Evolutionary conservation across 1,139 yeast species (phyloP).

Genomic region (Lodderomyces parapsilosis): DNA sequence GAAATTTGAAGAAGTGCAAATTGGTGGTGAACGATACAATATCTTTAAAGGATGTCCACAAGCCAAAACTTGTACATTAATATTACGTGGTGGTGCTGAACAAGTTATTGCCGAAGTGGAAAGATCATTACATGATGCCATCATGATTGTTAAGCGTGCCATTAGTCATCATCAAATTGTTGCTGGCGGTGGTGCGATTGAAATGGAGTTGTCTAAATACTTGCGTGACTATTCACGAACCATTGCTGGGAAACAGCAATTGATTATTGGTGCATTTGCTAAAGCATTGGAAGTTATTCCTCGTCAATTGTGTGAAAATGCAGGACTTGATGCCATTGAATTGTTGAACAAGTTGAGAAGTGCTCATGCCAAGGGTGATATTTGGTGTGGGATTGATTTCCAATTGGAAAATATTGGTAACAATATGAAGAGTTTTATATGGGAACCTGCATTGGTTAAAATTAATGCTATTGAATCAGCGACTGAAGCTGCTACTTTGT

Average conservation of each 20-base stretch:
- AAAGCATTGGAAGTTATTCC: slow-evolving; percentile 95
- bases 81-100: slow-evolving; percentile 96
- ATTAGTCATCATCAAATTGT: slow-evolving; percentile 83
- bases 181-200: slow-evolving; percentile 99
- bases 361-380: slow-evolving; percentile 91
- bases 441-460: slow-evolving; percentile 98
- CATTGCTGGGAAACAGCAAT: slow-evolving; percentile 94
- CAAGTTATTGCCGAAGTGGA: slow-evolving; percentile 99
- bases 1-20: slow-evolving; percentile 85
- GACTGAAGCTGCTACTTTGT: slow-evolving; percentile 94
- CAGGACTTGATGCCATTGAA: slow-evolving; percentile 96
- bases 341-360: slow-evolving; percentile 85
- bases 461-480: slow-evolving; percentile 93
- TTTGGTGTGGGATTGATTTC: slow-evolving; percentile 91
- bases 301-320: slow-evolving; percentile 95
- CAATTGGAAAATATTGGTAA: slow-evolving; percentile 79
- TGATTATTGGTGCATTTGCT: slow-evolving; percentile 88
- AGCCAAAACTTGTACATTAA: slow-evolving; percentile 89
- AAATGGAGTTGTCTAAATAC: slow-evolving; percentile 91
- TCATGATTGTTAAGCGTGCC: slow-evolving; percentile 96
- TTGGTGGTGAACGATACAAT: slow-evolving; percentile 94
- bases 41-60: slow-evolving; percentile 89
- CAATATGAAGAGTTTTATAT: slow-evolving; percentile 81
- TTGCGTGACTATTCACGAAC: slow-evolving; percentile 84
- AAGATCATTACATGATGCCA: slow-evolving; percentile 95